Percentiles rank a stretch among this genome's conserved stretches.
These are phyloP conservation scores for Decorospora gaudefroyi DNA, from an alignment of 2,329 filamentous ascomycete species.

Conservation along the genomic window DNA sequence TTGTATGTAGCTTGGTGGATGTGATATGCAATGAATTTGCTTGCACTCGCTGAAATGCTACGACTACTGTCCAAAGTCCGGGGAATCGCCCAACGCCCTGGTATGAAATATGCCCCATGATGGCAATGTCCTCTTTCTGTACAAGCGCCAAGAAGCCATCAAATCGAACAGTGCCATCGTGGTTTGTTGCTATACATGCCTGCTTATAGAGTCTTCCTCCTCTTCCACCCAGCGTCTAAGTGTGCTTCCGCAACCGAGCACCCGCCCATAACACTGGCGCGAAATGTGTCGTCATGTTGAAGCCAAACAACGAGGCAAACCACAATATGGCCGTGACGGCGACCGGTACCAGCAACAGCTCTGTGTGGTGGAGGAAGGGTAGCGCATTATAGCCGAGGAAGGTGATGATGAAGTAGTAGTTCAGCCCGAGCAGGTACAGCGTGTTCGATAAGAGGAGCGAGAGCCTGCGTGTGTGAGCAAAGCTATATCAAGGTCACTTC, in stretches of 20 bases:
- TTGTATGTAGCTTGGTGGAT: no score
- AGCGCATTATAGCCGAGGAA: constrained; percentile 72
- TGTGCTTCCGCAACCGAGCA: constrained; percentile 51
- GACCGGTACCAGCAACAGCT: constrained; percentile 66
- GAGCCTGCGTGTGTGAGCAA: constrained; percentile 43
- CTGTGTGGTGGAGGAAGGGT: constrained; percentile 69
- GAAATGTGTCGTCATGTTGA: constrained; percentile 57
- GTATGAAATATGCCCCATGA: neutral
- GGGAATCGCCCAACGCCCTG: neutral
- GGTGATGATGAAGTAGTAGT: constrained; percentile 70
- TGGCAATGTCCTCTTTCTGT: neutral
- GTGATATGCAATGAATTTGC: neutral
- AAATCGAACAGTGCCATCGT: no score
- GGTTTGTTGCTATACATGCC: no score
- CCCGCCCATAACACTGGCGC: constrained; percentile 58
- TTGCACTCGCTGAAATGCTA: neutral
- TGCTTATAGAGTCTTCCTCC: no score
- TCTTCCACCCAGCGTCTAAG: constrained; percentile 19
- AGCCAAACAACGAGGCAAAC: constrained; percentile 58
- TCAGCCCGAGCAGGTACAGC: constrained; percentile 66
- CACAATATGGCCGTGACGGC: constrained; percentile 64
- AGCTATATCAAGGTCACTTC: neutral
- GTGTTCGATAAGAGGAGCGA: constrained; percentile 67
- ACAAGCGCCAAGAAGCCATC: no score
- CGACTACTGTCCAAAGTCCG: neutral